Conservation (phyloP, 106 monocot genomes). For the Allium fistulosum region DNA sequence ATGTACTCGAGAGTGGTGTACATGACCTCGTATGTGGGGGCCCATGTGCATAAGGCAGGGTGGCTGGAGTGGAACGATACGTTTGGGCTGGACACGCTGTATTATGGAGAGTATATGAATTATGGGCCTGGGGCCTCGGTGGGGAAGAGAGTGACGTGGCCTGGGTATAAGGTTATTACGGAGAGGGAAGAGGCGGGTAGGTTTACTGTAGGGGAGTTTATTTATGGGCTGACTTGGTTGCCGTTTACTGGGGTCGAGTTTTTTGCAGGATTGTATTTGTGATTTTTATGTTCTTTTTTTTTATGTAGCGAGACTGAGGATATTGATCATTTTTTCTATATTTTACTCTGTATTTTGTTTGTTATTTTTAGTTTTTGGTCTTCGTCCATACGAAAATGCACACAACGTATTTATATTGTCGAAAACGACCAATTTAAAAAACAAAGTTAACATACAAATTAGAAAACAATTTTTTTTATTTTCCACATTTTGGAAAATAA, state of each 20-base stretch:
- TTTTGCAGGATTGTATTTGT: background rate
- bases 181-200: background rate
- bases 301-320: background rate
- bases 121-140: background rate
- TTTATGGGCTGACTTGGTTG: constrained; percentile 5
- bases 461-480: too few relatives aligned
- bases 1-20: constrained; percentile 39
- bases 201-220: constrained; percentile 13
- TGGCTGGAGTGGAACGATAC: background rate
- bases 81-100: constrained; percentile 3
- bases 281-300: background rate
- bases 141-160: constrained; percentile 1
- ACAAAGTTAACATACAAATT: too few relatives aligned
- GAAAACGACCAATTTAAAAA: too few relatives aligned
- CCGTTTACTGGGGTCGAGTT: background rate
- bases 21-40: constrained; percentile 35
- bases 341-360: background rate
- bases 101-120: constrained; percentile 11
- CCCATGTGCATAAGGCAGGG: constrained; percentile 23
- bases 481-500: too few relatives aligned
- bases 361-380: too few relatives aligned
- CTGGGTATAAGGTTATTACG: constrained; percentile 3
- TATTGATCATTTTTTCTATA: background rate
- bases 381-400: too few relatives aligned
- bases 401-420: too few relatives aligned